Evolutionary conservation across 495 filamentous ascomycete genomes (phyloP).

Genomic region (Xylona heveae): DNA sequence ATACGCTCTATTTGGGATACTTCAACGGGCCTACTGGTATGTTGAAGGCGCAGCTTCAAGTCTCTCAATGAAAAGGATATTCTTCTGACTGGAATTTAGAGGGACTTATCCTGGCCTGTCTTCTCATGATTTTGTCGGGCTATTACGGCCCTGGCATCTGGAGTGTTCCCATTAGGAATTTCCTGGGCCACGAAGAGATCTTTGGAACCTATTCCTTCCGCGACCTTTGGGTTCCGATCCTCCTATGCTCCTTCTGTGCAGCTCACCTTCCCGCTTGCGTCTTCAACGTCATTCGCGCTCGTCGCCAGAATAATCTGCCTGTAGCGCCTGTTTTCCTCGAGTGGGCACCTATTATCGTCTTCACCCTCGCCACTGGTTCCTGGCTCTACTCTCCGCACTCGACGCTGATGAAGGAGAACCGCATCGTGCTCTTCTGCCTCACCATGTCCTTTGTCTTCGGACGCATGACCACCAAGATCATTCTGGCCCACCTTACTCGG

Average conservation of each 20-base stretch:
- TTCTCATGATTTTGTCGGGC: slow-evolving; percentile 68
- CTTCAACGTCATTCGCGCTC: slow-evolving; percentile 58
- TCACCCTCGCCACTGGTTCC: slow-evolving; percentile 43
- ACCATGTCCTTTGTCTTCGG: slow-evolving; percentile 93
- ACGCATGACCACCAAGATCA: slow-evolving; percentile 99
- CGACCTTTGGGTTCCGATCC: slow-evolving; percentile 71
- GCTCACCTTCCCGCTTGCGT: slow-evolving; percentile 67
- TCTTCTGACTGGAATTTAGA: slow-evolving; percentile 23
- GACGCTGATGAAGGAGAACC: slow-evolving; percentile 54
- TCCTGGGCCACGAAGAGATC: slow-evolving; percentile 34
- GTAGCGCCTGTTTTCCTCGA: slow-evolving; percentile 76
- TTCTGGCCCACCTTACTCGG: slow-evolving; percentile 78
- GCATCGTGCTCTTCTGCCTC: slow-evolving; percentile 77
- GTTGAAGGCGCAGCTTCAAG: background rate
- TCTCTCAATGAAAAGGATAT: background rate
- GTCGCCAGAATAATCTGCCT: slow-evolving; percentile 48
- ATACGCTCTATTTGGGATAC: slow-evolving; percentile 89
- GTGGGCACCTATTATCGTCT: slow-evolving; percentile 80
- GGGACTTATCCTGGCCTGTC: slow-evolving; percentile 72
- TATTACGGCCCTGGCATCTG: slow-evolving; percentile 78
- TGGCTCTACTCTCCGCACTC: slow-evolving; percentile 87
- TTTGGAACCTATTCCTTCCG: slow-evolving; percentile 47
- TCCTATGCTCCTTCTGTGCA: slow-evolving; percentile 49
- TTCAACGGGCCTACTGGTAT: slow-evolving; percentile 79
- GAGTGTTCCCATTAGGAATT: slow-evolving; percentile 44